phyloP scores from a whole-genome alignment of 257 asterid species.

The Solanum ahanhuiri region DNA sequence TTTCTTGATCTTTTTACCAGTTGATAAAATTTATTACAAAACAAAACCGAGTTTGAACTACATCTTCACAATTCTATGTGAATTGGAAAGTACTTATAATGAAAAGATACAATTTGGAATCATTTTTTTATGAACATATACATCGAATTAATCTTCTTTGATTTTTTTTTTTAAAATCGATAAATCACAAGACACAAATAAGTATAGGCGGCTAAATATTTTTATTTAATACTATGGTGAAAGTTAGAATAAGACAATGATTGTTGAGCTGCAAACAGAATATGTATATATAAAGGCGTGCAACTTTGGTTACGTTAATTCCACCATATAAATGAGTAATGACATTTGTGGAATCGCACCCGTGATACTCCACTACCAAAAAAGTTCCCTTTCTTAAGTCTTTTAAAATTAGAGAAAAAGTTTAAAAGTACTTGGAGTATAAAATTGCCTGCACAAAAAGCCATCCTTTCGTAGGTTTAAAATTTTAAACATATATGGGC shows the following conservation, averaged over 20 bases:
- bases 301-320: background rate
- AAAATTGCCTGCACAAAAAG: background rate
- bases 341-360: slow-evolving; percentile 1
- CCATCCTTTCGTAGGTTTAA: background rate
- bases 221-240: background rate
- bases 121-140: background rate
- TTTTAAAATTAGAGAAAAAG: background rate
- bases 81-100: background rate
- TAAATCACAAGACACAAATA: background rate
- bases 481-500: background rate
- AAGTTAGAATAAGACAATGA: background rate
- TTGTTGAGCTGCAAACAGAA: background rate
- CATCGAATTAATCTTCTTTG: background rate
- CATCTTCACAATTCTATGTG: background rate
- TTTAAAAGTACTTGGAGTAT: background rate
- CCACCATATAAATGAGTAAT: background rate
- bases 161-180: background rate
- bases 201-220: background rate
- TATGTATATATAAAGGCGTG: background rate
- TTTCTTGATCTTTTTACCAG: background rate
- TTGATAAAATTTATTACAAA: background rate
- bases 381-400: background rate
- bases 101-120: background rate
- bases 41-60: background rate
- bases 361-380: background rate